These are phyloP conservation scores for Umbilicus rupestris DNA, from an alignment of 164 flowering plant genomes.

Conservation along the genomic window DNA sequence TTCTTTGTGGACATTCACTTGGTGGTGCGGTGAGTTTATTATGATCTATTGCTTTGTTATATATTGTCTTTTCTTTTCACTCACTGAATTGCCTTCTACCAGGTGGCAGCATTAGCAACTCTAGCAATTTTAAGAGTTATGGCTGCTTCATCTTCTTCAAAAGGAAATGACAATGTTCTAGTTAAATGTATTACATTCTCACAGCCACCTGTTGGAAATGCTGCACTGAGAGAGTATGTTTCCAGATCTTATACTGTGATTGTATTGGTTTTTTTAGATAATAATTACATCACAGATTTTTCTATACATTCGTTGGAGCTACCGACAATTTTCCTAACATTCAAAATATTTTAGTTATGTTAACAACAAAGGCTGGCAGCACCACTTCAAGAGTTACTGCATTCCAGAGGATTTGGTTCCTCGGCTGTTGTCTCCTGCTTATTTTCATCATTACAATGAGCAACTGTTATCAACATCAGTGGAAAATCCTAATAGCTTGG, in stretches of 20 bases:
- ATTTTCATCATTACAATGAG: conserved; percentile 91
- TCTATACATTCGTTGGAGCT: not conserved
- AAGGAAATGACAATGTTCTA: conserved; percentile 55
- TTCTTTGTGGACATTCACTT: conserved; percentile 96
- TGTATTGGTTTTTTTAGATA: not conserved
- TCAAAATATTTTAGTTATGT: conserved; percentile 55
- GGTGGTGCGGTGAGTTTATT: conserved; percentile 90
- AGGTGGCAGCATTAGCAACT: conserved; percentile 95
- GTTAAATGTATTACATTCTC: conserved; percentile 97
- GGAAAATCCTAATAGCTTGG: conserved; percentile 16
- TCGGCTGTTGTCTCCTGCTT: conserved; percentile 91
- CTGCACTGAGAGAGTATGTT: conserved; percentile 88
- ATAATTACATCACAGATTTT: not conserved
- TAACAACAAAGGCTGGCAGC: conserved; percentile 83
- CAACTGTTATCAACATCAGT: conserved; percentile 30
- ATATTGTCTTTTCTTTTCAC: not conserved
- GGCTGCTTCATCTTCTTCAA: conserved; percentile 55
- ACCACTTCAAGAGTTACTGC: conserved; percentile 87
- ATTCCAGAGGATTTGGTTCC: conserved; percentile 99
- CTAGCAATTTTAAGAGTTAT: conserved; percentile 90
- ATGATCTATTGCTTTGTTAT: conserved; percentile 1
- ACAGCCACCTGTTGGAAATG: conserved; percentile 98
- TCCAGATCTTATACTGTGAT: conserved; percentile 4
- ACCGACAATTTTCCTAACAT: not conserved
- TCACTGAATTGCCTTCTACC: conserved; percentile 8